Percentiles rank a stretch among this genome's conserved stretches.
phyloP scores from a whole-genome alignment of 2,329 filamentous ascomycete genomes.

The Stachybotrys chartarum region DNA sequence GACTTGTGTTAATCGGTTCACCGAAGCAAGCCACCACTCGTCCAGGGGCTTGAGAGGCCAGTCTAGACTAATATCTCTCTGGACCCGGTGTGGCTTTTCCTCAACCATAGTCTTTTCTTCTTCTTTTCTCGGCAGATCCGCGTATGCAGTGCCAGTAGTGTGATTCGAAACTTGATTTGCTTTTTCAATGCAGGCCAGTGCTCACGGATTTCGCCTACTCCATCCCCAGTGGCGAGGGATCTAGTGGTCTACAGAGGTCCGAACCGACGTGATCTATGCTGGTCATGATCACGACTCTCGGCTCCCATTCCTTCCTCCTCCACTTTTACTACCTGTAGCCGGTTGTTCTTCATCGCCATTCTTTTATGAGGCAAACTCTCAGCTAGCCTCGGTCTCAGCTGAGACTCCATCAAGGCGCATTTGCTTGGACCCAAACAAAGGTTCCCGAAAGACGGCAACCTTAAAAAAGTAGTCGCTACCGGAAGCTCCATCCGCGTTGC shows the following conservation, averaged over 20 bases:
- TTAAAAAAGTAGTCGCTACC: background rate
- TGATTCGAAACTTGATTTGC: too few species aligned
- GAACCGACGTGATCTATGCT: too few species aligned
- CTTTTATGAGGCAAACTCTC: background rate
- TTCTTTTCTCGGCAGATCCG: background rate
- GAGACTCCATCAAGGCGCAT: background rate
- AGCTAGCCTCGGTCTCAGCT: background rate
- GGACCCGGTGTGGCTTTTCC: background rate
- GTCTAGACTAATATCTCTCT: background rate
- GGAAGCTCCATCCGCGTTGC: background rate
- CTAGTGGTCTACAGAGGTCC: too few species aligned
- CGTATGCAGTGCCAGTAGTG: too few species aligned
- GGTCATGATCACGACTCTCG: too few species aligned
- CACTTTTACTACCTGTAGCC: too few species aligned
- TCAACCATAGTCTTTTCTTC: background rate
- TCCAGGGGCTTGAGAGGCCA: too few species aligned
- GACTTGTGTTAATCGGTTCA: background rate
- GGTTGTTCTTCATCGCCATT: too few species aligned
- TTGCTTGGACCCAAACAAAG: background rate
- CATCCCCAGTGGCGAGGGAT: background rate
- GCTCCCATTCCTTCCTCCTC: too few species aligned
- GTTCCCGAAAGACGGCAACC: background rate
- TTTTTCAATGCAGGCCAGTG: background rate
- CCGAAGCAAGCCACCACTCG: background rate
- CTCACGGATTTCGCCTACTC: background rate